Evolutionary conservation across 140 eudicot species (phyloP).

Genomic region (Cichorium intybus): DNA sequence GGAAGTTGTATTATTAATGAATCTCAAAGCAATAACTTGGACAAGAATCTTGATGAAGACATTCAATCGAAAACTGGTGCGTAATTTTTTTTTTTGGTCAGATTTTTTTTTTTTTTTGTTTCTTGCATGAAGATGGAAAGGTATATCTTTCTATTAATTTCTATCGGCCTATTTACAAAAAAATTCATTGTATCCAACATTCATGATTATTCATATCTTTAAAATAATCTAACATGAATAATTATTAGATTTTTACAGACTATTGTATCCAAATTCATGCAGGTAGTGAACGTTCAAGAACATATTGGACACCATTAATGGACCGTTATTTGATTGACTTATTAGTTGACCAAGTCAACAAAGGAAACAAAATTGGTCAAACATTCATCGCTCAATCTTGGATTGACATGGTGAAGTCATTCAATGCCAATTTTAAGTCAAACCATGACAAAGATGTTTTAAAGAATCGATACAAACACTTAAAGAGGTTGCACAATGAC

Average conservation of each 20-base stretch:
- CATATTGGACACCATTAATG: slow-evolving; percentile 71
- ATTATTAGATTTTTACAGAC: background rate
- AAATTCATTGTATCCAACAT: no score
- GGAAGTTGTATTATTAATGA: slow-evolving; percentile 28
- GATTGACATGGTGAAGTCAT: slow-evolving; percentile 48
- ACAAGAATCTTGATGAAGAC: slow-evolving; percentile 34
- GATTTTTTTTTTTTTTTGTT: background rate
- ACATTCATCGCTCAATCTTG: slow-evolving; percentile 56
- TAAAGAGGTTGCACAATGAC: slow-evolving; percentile 51
- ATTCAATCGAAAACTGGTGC: slow-evolving; percentile 39
- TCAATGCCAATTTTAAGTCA: slow-evolving; percentile 43
- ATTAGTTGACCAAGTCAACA: slow-evolving; percentile 41
- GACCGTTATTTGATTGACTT: slow-evolving; percentile 47
- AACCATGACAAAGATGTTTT: slow-evolving; percentile 53
- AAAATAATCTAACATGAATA: background rate
- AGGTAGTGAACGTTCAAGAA: slow-evolving; percentile 55
- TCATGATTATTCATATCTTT: background rate
- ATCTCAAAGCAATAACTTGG: slow-evolving; percentile 23
- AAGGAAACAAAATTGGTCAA: slow-evolving; percentile 56
- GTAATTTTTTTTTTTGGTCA: slow-evolving; percentile 15
- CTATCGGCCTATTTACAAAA: no score
- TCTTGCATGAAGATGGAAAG: background rate
- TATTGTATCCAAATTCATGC: background rate
- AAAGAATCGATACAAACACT: slow-evolving; percentile 62
- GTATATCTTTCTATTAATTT: no score